phyloP scores from a whole-genome alignment of 2,329 filamentous ascomycete genomes.

The Phialophora expanda region DNA sequence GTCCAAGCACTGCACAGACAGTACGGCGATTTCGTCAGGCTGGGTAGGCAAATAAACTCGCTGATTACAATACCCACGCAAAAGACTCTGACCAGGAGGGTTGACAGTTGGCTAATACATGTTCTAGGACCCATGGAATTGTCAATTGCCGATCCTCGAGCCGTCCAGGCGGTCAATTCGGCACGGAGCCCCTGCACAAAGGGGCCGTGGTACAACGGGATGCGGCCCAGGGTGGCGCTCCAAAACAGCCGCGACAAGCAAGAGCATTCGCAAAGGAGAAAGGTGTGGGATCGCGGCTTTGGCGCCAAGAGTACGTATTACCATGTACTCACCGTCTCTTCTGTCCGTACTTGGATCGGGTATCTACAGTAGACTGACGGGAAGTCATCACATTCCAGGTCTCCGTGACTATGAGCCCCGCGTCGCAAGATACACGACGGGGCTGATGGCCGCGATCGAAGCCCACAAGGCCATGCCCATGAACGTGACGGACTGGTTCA shows the following conservation, averaged over 20 bases:
- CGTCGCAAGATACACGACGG: conserved; percentile 8
- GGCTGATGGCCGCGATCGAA: conserved; percentile 1
- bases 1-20: conserved; percentile 37
- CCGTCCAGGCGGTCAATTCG: conserved; percentile 32
- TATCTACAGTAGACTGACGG: no score
- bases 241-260: conserved; percentile 38
- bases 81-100: background rate
- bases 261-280: conserved; percentile 35
- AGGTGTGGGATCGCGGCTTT: conserved; percentile 45
- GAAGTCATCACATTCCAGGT: background rate
- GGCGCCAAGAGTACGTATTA: conserved; percentile 32
- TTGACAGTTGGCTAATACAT: background rate
- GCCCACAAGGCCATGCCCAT: background rate
- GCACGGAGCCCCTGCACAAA: conserved; percentile 37
- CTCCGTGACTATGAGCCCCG: conserved; percentile 19
- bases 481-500: conserved; percentile 12
- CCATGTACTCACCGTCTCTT: background rate
- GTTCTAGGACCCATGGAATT: conserved; percentile 35
- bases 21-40: conserved; percentile 43
- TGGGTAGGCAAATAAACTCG: conserved; percentile 31
- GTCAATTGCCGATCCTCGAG: conserved; percentile 35
- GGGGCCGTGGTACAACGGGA: conserved; percentile 41
- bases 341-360: no score
- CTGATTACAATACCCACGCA: background rate
- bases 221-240: conserved; percentile 37